Conservation (phyloP, 129 eudicot species). For the Lonicera japonica region DNA sequence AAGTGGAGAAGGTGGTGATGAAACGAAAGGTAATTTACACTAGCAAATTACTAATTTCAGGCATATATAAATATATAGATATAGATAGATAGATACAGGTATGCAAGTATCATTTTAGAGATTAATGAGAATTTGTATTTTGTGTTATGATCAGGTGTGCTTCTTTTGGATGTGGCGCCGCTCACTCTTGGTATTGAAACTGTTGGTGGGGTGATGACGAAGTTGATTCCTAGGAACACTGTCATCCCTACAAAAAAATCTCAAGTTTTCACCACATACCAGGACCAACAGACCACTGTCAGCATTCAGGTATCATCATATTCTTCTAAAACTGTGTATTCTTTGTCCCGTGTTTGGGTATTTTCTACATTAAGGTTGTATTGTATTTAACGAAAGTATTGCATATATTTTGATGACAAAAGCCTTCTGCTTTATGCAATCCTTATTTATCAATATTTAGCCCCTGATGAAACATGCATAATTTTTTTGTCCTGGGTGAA, state of each 20-base stretch:
- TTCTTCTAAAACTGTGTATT: too few species aligned
- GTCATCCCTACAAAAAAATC: slow-evolving; percentile 72
- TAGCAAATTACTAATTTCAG: too few species aligned
- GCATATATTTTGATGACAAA: too few species aligned
- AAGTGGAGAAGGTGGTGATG: slow-evolving; percentile 76
- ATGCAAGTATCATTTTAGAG: background rate
- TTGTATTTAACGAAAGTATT: background rate
- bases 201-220: slow-evolving; percentile 74
- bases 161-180: slow-evolving; percentile 69
- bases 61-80: background rate
- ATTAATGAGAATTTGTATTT: too few species aligned
- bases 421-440: too few species aligned
- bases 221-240: slow-evolving; percentile 70
- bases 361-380: background rate
- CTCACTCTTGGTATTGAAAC: slow-evolving; percentile 71
- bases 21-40: slow-evolving; percentile 49
- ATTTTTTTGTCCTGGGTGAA: too few species aligned
- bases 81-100: background rate
- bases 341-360: background rate
- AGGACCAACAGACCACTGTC: slow-evolving; percentile 65
- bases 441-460: too few species aligned
- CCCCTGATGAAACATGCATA: too few species aligned
- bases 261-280: slow-evolving; percentile 70
- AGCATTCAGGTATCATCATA: slow-evolving; percentile 37
- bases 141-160: slow-evolving; percentile 31